Percentiles rank a stretch among this genome's conserved stretches.
Conservation (phyloP, 148 eudicot species). For the Limonium bicolor region DNA sequence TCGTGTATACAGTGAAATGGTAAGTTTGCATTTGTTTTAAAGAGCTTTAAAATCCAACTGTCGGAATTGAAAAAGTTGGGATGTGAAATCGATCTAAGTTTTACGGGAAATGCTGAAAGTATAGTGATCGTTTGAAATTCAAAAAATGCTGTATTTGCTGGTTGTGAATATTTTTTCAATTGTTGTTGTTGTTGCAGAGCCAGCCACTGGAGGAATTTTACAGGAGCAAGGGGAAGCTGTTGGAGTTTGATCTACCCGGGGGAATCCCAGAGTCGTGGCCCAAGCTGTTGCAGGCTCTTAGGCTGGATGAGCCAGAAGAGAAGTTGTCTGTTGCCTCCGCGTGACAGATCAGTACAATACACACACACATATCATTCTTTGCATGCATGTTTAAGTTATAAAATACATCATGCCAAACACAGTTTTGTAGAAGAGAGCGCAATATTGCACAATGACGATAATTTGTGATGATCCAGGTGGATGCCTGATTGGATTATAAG, state of each 20-base stretch:
- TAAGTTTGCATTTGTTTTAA: conserved; percentile 12
- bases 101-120: no score
- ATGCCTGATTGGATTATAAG: conserved; percentile 11
- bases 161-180: not conserved
- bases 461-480: conserved; percentile 12
- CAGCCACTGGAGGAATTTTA: conserved; percentile 87
- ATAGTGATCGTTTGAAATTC: no score
- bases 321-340: conserved; percentile 43
- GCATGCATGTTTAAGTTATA: conserved; percentile 14
- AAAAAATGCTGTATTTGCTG: no score
- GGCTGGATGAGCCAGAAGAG: conserved; percentile 77
- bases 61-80: no score
- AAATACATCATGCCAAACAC: conserved; percentile 27
- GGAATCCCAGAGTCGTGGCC: conserved; percentile 99
- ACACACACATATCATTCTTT: conserved; percentile 23
- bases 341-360: not conserved
- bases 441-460: not conserved
- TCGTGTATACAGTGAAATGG: conserved; percentile 77
- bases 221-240: conserved; percentile 49
- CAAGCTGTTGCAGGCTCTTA: conserved; percentile 72
- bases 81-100: no score
- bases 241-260: conserved; percentile 90
- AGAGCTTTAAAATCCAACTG: no score
- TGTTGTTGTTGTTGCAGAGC: conserved; percentile 43
- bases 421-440: conserved; percentile 23